Evolutionary conservation across 805 yeast genomes (phyloP), one percentile per base, ranked within the genome.

Genomic region (Lachancea meyersii): DNA sequence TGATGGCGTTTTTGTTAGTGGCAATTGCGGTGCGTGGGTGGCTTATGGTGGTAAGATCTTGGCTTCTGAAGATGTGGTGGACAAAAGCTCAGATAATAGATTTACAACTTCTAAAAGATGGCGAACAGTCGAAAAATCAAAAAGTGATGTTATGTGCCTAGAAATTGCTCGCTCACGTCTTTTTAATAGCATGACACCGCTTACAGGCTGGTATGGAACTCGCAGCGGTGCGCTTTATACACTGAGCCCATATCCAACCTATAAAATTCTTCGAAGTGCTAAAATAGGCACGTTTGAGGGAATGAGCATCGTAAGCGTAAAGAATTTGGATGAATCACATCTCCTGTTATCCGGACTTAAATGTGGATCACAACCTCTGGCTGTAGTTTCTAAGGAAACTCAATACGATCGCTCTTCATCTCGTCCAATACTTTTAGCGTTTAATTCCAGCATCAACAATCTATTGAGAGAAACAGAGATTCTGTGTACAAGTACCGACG

Each of bases 391-490:
- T 4, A 38, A 40, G 19, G 4, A 9, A 19, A 19, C 2, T 11
- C 32, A n/a, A 9, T 4, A 7, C 5, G 6, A 17, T 4, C 13
- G 22, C 2, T 5, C 13, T 11, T 7, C 24, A 7, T 9, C 23
- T 11, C 22, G 30, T n/a, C 36, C 37, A 5, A 28, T 38, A 11
- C 20, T 44, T 13, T 24, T 42, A n/a, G 40, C 32, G 18, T 43
- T 57, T 6, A 44, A 48, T 23, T 52, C 58, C 2, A 28, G 47
- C 4, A 44, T 53, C 35, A 30, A 17, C 3, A 54, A 53, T 37
- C 14, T 55, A n/a, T 46, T 57, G 2, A 48, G 35, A 18, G 51
- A 47, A 1, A 47, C 41, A 2, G 62, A 58, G 39, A 18, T 53
- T 2, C 47, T 55, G 19, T 31, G 43, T 4, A 38, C 50, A 1